Evolutionary conservation across 2,329 filamentous ascomycete species (phyloP), one percentile per base, ranked within the genome.

Genomic region (Hypocreales sp.): DNA sequence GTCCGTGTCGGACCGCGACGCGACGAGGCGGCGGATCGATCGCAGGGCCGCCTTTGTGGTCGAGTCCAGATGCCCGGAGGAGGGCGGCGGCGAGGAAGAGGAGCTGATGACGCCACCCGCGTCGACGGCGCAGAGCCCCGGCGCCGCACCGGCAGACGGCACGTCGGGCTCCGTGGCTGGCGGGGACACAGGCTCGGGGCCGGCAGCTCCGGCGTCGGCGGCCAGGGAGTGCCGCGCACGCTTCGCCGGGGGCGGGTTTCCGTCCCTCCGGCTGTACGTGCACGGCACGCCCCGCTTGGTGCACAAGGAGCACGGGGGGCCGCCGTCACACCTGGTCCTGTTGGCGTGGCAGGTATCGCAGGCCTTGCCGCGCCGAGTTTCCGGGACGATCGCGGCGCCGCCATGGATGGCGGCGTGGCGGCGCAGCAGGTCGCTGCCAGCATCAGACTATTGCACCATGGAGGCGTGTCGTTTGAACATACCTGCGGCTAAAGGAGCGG

Each of bases 241-340:
- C 27, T 13, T 30, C 27, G 8, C 20, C 19, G 12, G 11, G 15
- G 17, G 17, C 11, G 24, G 20, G 15, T 12, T 22, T 2, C 20
- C 22, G 12, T 35, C 33, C 20, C 27, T 33, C 5, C 47, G 41
- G 10, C 44, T 40, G 22, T 55, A 60, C 0, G 46, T 50, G 31
- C 58, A 61, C 11, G 35, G 34, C 12, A 56, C 46, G 2, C 45
- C 46, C 30, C 51, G 46, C 34, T 56, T 59, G 5, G 36, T 34
- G 24, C 57, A 61, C 3, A 53, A 47, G 1, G 48, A 46, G 24
- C 58, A 61, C 15, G 43, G 45, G 2, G 38, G 30, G 9, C 53
- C 50, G 2, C 58, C 58, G 31, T 56, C 50, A 26, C 58, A 61
- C 32, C 56, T 58, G 2, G 51, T 57, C 39, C 61, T 61, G 32